These are phyloP conservation scores for Myrmaecium sp. DNA, from an alignment of 2,329 filamentous ascomycete genomes.

Conservation along the genomic window DNA sequence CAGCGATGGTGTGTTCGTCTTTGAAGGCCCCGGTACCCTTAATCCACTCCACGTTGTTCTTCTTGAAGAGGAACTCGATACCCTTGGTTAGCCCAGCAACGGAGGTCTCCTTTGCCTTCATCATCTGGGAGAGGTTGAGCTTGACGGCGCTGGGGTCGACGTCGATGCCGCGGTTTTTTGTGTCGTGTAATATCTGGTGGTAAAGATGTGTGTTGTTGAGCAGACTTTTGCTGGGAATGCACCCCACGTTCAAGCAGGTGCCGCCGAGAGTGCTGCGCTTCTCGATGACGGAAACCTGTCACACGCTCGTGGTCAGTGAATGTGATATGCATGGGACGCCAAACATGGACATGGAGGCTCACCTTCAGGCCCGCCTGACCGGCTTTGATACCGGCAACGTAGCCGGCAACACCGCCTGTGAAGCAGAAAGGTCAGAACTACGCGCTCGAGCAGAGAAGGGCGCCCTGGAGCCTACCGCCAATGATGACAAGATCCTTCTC, in stretches of 20 bases:
- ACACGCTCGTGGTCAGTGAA: constrained; percentile 5
- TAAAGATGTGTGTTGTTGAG: constrained; percentile 99
- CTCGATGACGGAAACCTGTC: constrained; percentile 87
- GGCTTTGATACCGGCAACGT: constrained; percentile 97
- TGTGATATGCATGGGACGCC: constrained; percentile 6
- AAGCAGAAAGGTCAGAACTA: no score
- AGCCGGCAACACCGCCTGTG: constrained; percentile 96
- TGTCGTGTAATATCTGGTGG: constrained; percentile 93
- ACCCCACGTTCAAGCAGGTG: constrained; percentile 97
- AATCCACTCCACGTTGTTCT: constrained; percentile 96
- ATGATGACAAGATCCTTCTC: constrained; percentile 97
- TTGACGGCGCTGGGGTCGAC: constrained; percentile 95
- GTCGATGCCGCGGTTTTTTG: constrained; percentile 92
- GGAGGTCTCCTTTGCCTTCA: constrained; percentile 95
- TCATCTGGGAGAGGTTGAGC: constrained; percentile 86
- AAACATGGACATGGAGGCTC: constrained; percentile 11
- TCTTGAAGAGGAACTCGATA: constrained; percentile 96
- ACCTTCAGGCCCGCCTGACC: constrained; percentile 96
- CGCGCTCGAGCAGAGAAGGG: no score
- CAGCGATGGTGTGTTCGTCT: constrained; percentile 80
- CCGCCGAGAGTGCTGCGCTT: constrained; percentile 91
- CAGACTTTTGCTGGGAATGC: constrained; percentile 97
- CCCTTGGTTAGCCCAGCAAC: constrained; percentile 85
- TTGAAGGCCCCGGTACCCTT: constrained; percentile 81
- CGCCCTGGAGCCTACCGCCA: no score